Conservation (phyloP, 345 rosid species). For the Conringia planisiliqua region DNA sequence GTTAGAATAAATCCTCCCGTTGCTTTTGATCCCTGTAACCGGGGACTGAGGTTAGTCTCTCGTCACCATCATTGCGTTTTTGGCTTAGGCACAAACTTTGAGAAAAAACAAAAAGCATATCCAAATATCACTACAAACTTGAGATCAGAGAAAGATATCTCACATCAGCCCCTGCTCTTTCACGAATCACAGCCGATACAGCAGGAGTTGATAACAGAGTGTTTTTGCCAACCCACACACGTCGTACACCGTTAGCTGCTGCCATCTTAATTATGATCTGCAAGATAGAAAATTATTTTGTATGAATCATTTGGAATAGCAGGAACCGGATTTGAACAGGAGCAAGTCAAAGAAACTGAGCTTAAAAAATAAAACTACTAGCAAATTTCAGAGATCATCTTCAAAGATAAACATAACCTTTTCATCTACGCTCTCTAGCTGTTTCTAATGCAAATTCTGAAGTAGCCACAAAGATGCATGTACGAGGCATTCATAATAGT, state of each 20-base stretch:
- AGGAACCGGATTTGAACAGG: background rate
- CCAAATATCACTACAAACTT: background rate
- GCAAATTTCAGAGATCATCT: background rate
- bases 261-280: conserved; percentile 91
- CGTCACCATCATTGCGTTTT: conserved; percentile 6
- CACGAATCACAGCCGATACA: conserved; percentile 95
- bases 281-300: conserved; percentile 9
- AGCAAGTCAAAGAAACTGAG: background rate
- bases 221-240: conserved; percentile 94
- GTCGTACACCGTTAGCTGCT: conserved; percentile 95
- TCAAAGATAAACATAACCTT: background rate
- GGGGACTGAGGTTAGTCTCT: conserved; percentile 20
- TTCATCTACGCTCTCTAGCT: background rate
- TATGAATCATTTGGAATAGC: background rate
- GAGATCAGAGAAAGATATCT: conserved; percentile 31
- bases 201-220: conserved; percentile 99
- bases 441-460: background rate
- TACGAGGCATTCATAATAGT: background rate
- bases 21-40: conserved; percentile 87
- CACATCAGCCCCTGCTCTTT: conserved; percentile 88
- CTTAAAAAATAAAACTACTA: background rate
- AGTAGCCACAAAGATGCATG: background rate
- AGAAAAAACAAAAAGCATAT: conserved; percentile 4
- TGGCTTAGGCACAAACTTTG: background rate
- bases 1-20: conserved; percentile 95